These are phyloP conservation scores for Cladosporium sp. DNA, from an alignment of 2,329 filamentous ascomycete species.

Conservation along the genomic window DNA sequence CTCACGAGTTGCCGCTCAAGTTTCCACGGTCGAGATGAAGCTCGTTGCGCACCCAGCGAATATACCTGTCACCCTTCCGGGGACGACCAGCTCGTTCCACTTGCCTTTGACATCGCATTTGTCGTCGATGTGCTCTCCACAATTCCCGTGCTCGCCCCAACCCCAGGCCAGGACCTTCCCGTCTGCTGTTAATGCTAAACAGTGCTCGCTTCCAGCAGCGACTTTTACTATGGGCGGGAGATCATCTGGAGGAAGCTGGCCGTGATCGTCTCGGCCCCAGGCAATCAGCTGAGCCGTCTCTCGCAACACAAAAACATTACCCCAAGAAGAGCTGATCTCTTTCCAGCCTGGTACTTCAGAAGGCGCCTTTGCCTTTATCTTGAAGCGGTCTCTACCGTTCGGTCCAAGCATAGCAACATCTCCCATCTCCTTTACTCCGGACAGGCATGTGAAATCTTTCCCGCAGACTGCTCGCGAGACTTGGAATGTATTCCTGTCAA, in stretches of 20 bases:
- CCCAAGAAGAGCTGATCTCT: slow-evolving; percentile 78
- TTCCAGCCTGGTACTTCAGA: slow-evolving; percentile 59
- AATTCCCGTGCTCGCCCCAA: slow-evolving; percentile 98
- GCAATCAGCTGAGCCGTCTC: slow-evolving; percentile 62
- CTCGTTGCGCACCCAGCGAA: slow-evolving; percentile 91
- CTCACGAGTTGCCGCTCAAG: background rate
- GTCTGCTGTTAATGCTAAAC: slow-evolving; percentile 66
- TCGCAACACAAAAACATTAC: slow-evolving; percentile 72
- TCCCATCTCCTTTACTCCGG: slow-evolving; percentile 57
- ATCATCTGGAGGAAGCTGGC: slow-evolving; percentile 69
- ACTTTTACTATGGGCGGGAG: slow-evolving; percentile 64
- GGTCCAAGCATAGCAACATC: slow-evolving; percentile 69
- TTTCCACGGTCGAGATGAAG: slow-evolving; percentile 59
- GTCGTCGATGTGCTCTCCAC: slow-evolving; percentile 66
- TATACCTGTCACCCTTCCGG: slow-evolving; percentile 59
- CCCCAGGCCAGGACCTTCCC: slow-evolving; percentile 82
- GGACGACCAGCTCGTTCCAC: slow-evolving; percentile 66
- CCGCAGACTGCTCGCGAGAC: slow-evolving; percentile 73
- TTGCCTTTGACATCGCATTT: slow-evolving; percentile 68
- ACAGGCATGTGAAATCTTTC: slow-evolving; percentile 79
- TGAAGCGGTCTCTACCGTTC: slow-evolving; percentile 71
- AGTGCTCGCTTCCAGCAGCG: slow-evolving; percentile 89
- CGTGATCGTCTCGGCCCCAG: slow-evolving; percentile 86
- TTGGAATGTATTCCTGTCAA: slow-evolving; percentile 62
- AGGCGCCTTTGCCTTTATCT: slow-evolving; percentile 51